Conservation (phyloP, 2,329 filamentous ascomycete species). For the Ploettnerulaceae sp. region DNA sequence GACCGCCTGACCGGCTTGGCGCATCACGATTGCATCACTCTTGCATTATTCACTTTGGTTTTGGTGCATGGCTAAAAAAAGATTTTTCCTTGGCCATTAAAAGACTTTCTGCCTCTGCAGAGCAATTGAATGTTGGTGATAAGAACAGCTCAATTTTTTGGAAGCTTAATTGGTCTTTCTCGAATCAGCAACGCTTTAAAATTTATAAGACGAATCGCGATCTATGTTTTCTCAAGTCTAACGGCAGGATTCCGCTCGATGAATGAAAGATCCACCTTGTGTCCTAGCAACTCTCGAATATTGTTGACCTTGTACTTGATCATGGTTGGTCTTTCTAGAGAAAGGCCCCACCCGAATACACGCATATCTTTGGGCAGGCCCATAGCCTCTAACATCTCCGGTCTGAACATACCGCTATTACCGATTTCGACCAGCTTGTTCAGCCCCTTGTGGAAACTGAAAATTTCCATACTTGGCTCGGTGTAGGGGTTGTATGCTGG, state of each 20-base stretch:
- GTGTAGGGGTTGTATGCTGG: conserved; percentile 95
- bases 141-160: too few relatives aligned
- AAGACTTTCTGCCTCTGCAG: too few relatives aligned
- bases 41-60: too few relatives aligned
- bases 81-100: too few relatives aligned
- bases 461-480: conserved; percentile 97
- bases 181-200: conserved; percentile 5
- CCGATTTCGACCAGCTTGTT: conserved; percentile 95
- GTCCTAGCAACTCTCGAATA: conserved; percentile 56
- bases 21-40: too few relatives aligned
- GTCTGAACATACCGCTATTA: conserved; percentile 97
- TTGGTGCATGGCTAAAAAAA: too few relatives aligned
- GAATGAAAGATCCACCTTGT: conserved; percentile 92
- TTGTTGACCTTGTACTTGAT: conserved; percentile 51
- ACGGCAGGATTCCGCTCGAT: conserved; percentile 90
- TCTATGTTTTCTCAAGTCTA: conserved; percentile 49
- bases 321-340: conserved; percentile 93
- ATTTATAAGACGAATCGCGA: background rate
- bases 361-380: conserved; percentile 85
- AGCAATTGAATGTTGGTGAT: too few relatives aligned
- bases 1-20: too few relatives aligned
- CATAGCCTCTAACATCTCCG: conserved; percentile 96
- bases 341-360: conserved; percentile 91
- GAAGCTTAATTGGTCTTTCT: background rate
- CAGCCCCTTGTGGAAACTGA: conserved; percentile 86